Percentiles rank a stretch among this genome's conserved stretches.
phyloP scores from a whole-genome alignment of 179 eudicot genomes.

The Corrigiola litoralis region DNA sequence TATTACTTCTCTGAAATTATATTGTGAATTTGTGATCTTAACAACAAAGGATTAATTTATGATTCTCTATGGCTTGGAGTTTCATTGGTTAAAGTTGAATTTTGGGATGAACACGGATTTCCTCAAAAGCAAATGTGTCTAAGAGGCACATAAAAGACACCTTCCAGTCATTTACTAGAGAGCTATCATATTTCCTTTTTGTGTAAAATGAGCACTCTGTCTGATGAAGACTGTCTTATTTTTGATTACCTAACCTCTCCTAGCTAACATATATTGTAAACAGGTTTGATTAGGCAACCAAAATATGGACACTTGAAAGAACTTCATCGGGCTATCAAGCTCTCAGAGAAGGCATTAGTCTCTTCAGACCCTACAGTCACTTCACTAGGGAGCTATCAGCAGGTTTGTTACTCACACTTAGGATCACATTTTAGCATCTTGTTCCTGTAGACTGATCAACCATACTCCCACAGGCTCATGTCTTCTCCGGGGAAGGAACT shows the following conservation, averaged over 20 bases:
- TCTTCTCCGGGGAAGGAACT: conserved; percentile 33
- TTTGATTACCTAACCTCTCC: background rate
- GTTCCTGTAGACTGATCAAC: background rate
- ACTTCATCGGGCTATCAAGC: conserved; percentile 40
- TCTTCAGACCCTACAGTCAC: conserved; percentile 35
- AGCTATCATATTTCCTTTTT: background rate
- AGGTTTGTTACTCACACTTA: conserved; percentile 13
- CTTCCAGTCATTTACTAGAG: background rate
- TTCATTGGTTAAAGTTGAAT: background rate
- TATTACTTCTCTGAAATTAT: background rate
- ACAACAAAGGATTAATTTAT: background rate
- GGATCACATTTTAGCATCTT: background rate
- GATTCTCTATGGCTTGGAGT: background rate
- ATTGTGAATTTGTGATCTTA: too few relatives aligned
- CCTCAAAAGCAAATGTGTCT: background rate
- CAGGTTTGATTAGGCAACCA: conserved; percentile 45
- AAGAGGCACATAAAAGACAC: background rate
- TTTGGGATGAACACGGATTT: too few relatives aligned
- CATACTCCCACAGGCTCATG: conserved; percentile 30
- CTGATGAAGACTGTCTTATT: background rate
- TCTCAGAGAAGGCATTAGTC: conserved; percentile 35
- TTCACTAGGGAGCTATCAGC: conserved; percentile 37
- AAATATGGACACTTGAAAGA: conserved; percentile 48
- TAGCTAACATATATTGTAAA: background rate
- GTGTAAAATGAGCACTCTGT: background rate